Evolutionary conservation across 2,329 filamentous ascomycete species (phyloP), one percentile per base, ranked within the genome.

Genomic region (Rugonectria rugulosa): DNA sequence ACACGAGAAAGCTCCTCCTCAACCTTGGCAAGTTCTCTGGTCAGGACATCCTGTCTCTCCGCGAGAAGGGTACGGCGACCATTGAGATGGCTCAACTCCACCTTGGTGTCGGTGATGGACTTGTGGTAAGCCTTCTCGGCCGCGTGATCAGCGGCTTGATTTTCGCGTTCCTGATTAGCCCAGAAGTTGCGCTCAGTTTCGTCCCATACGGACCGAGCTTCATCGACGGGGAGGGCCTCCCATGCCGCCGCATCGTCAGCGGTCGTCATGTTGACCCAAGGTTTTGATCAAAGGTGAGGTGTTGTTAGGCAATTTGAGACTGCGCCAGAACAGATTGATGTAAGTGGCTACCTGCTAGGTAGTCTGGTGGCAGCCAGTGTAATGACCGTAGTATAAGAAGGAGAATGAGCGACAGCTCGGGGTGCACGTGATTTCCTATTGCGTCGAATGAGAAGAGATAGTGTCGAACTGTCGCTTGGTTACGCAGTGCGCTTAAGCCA

Each of bases 1-100:
- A 72, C 65, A n/a, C 56, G 57, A 11, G 68, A 71, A 19, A 80
- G 66, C 27, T 73, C 70, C 27, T 73, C 69, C 68, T 78, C 79
- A n/a, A 72, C 63, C 36, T 69, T 62, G 24, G 67, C 67, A 36
- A 74, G 65, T 51, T 75, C 69, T 23, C 59, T 64, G 2, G 64
- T 62, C n/a, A 75, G 53, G 4, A 68, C 65, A 8, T 56, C 59
- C 32, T 69, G 68, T 10, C 64, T 61, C 54, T 73, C 66, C 19
- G 49, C 60, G 5, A 75, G 61, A 41, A 71, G 56, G 12, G 58
- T 60, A 15, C 68, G 67, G 40, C 65, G 66, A 14, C 66, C 68
- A 9, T 62, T 68, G 9, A 75, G 52, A 8, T 58, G 66, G 43
- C 64, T 66, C 5, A 73, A 60, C 26, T 73, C 67, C 14, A 69